A percentile compares a stretch with the other conserved stretches of the same genome.
These are phyloP conservation scores for Fusarium sterilihyphosum DNA, from an alignment of 2,329 filamentous ascomycete genomes.

Conservation along the genomic window DNA sequence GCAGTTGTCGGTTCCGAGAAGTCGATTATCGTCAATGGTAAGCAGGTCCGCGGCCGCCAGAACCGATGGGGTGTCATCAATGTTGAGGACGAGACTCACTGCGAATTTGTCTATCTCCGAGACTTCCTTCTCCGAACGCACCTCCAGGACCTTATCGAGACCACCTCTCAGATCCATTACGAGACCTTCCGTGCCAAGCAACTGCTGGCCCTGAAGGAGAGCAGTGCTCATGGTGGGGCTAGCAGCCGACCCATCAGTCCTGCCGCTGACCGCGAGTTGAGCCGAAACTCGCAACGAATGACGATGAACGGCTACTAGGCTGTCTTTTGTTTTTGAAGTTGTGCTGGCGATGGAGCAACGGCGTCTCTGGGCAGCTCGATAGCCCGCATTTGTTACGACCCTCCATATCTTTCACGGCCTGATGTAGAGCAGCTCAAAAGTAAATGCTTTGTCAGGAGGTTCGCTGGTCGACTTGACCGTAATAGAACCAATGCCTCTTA, in stretches of 20 bases:
- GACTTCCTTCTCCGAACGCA: conserved; percentile 99
- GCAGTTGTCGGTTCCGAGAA: conserved; percentile 98
- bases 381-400: conserved; percentile 45
- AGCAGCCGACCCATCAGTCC: conserved; percentile 93
- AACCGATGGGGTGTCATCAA: conserved; percentile 99
- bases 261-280: conserved; percentile 92
- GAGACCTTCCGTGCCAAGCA: conserved; percentile 99
- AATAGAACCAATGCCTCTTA: conserved; percentile 31
- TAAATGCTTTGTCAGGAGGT: conserved; percentile 36
- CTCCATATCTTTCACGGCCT: conserved; percentile 46
- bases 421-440: conserved; percentile 44
- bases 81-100: conserved; percentile 99
- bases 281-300: conserved; percentile 95
- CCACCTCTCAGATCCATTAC: conserved; percentile 99
- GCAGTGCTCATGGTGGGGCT: conserved; percentile 82
- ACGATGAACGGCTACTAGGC: conserved; percentile 98
- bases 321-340: conserved; percentile 44
- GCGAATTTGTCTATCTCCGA: conserved; percentile 98
- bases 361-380: conserved; percentile 47
- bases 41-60: conserved; percentile 96
- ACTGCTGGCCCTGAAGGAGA: conserved; percentile 96
- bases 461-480: conserved; percentile 26
- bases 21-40: conserved; percentile 95
- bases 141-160: conserved; percentile 98
- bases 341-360: conserved; percentile 47